Evolutionary conservation across 371 early-diverging fungal species (phyloP).

Genomic region (Mortierella sp.): DNA sequence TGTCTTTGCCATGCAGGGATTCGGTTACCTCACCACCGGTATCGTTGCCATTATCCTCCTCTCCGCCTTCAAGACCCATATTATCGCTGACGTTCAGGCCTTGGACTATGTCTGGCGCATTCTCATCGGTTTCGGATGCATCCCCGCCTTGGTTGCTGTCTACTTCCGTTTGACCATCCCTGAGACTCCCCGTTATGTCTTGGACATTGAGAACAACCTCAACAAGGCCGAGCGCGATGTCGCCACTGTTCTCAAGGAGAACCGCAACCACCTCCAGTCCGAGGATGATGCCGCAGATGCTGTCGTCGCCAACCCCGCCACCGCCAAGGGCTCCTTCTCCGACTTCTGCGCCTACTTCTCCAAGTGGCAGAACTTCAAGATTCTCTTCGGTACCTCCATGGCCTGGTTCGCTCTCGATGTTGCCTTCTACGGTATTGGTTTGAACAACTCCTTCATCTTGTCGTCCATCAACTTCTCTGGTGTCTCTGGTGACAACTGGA

Average conservation of each 20-base stretch:
- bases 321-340: conserved; percentile 68
- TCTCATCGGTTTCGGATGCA: conserved; percentile 81
- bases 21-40: conserved; percentile 87
- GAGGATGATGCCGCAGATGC: conserved; percentile 45
- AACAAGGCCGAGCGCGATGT: conserved; percentile 74
- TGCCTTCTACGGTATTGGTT: conserved; percentile 90
- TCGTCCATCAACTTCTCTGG: conserved; percentile 75
- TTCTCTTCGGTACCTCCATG: conserved; percentile 82
- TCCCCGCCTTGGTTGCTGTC: conserved; percentile 89
- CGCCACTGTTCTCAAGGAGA: conserved; percentile 53
- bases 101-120: conserved; percentile 93
- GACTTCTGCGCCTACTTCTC: conserved; percentile 84
- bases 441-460: conserved; percentile 84
- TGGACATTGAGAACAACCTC: conserved; percentile 79
- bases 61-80: conserved; percentile 73
- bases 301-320: conserved; percentile 41
- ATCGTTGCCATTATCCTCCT: conserved; percentile 79
- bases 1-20: conserved; percentile 94
- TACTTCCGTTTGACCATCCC: conserved; percentile 95
- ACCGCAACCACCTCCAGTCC: conserved; percentile 45
- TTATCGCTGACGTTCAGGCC: conserved; percentile 61
- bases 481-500: conserved; percentile 65
- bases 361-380: conserved; percentile 82
- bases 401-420: conserved; percentile 91
- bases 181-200: conserved; percentile 91